Base-by-base conservation (phyloP, 805 yeast species). In the Yarrowia sp. region DNA sequence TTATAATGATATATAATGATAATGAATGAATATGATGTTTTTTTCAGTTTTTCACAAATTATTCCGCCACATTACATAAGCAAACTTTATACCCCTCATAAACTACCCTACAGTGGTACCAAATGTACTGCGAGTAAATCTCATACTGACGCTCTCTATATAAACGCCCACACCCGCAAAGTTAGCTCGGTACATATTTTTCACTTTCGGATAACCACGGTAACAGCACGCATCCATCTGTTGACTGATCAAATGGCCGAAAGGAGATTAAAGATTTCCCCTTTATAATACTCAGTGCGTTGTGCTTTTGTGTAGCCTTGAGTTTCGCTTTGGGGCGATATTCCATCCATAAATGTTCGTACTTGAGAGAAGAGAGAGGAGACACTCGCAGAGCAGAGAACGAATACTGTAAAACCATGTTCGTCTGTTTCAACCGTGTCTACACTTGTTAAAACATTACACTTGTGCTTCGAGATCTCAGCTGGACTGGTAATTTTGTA, bases 281-380 rank as follows among this genome's bases (percentile, higher is more conserved):
- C 66, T 61, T 56, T 55, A 66, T 53, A 43, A 42, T 53, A 58
- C 64, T 43, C 64, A 33, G 64, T 33, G 64, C 49, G 49, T 58
- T 58, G 50, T 58, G 50, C 64, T 58, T 40, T 58, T 33, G 64
- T 17, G 50, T 58, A 58, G 64, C 64, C 39, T 43, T 42, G 64
- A 43, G 64, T 58, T 58, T 58, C 64, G 64, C 64, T 58, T 58
- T 43, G 64, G 64, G 64, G 64, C 64, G 64, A 58, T 58, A 58
- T 58, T 58, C 47, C 40, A 9, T 38, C 13, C 39, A 53, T 53
- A 55, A 15, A 55, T 55, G 44, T n/a, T n/a, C n/a, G n/a, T 55
- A 55, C 24, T n/a, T 55, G 44, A 55, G 46, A 19, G 58, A 50
- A 50, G 55, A 50, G 55, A 52, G 34, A 14, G 34, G 46, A 14